Percentiles rank a stretch among this genome's conserved stretches.
Conservation (phyloP, 257 asterid genomes). For the Solanum microdontum region DNA sequence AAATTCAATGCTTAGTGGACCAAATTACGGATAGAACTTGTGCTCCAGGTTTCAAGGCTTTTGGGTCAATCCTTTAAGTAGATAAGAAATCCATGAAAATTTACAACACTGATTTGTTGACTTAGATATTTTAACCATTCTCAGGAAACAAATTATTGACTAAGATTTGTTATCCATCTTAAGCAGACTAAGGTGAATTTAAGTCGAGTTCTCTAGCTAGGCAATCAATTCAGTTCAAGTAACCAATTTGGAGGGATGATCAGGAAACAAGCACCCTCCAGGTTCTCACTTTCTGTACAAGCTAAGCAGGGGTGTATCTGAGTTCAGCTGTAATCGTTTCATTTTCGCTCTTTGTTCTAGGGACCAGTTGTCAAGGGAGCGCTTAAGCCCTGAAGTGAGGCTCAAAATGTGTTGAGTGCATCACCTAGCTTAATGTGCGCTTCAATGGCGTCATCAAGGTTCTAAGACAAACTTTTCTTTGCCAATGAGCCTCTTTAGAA, state of each 20-base stretch:
- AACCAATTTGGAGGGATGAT: neutral
- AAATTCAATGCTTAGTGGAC: neutral
- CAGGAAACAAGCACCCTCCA: neutral
- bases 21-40: neutral
- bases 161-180: neutral
- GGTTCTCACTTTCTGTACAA: neutral
- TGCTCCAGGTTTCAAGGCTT: neutral
- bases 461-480: neutral
- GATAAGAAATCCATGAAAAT: neutral
- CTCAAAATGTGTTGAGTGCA: neutral
- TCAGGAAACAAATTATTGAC: neutral
- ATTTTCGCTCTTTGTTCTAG: neutral
- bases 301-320: neutral
- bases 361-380: neutral
- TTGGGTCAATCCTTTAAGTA: neutral
- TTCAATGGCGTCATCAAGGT: neutral
- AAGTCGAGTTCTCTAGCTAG: neutral
- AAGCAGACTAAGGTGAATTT: neutral
- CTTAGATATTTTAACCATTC: neutral
- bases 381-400: neutral
- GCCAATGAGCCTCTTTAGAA: neutral
- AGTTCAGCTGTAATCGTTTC: neutral
- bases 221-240: neutral
- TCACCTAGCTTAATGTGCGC: neutral
- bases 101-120: neutral